These are phyloP conservation scores for Buddleja alternifolia DNA, from an alignment of 257 asterid species.

Conservation along the genomic window DNA sequence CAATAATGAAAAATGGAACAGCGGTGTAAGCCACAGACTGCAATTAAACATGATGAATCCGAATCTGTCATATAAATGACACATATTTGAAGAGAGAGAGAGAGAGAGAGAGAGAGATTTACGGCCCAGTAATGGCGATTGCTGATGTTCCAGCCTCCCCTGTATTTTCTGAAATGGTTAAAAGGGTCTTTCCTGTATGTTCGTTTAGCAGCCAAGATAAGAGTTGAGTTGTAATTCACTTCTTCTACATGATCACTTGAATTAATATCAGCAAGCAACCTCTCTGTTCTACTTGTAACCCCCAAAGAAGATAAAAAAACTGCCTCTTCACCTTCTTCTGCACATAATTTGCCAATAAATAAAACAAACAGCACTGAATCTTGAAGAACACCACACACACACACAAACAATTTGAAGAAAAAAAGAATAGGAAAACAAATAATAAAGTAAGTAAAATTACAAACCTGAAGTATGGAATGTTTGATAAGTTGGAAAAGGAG, in stretches of 20 bases:
- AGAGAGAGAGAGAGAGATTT: constrained; percentile 30
- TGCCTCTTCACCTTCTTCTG: constrained; percentile 31
- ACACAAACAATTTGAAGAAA: constrained; percentile 31
- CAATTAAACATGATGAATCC: constrained; percentile 37
- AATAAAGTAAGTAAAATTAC: not conserved
- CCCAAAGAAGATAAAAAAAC: constrained; percentile 27
- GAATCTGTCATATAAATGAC: constrained; percentile 9
- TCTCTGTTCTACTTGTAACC: constrained; percentile 46
- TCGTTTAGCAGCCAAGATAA: constrained; percentile 72
- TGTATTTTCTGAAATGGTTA: constrained; percentile 54
- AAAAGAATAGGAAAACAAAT: not conserved
- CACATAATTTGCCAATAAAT: too few relatives aligned
- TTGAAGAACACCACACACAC: constrained; percentile 26
- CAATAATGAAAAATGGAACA: constrained; percentile 55
- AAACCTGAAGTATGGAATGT: constrained; percentile 45
- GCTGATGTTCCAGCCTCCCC: constrained; percentile 91
- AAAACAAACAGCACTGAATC: too few relatives aligned
- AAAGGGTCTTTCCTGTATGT: constrained; percentile 77
- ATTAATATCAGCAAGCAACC: constrained; percentile 54
- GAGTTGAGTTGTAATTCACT: constrained; percentile 59
- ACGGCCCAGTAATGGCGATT: constrained; percentile 93
- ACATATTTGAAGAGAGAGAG: not conserved
- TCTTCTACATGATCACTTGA: constrained; percentile 35
- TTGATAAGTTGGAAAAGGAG: constrained; percentile 36
- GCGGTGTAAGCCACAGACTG: constrained; percentile 74